Evolutionary conservation across 345 rosid species (phyloP).

Genomic region (Pistacia vera): DNA sequence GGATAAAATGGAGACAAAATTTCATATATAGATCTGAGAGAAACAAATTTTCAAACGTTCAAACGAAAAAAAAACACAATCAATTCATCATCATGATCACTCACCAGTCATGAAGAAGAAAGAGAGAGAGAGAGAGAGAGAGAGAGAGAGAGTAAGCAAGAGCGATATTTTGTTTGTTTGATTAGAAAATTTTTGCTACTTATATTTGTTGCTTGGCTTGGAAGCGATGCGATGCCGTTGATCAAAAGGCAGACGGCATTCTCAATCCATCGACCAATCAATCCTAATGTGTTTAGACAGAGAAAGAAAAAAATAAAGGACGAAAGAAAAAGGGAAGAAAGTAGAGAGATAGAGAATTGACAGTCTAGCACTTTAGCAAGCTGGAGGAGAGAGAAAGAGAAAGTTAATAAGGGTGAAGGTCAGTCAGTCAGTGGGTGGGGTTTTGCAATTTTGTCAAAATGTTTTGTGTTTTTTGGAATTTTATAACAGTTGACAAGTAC

Average conservation of each 20-base stretch:
- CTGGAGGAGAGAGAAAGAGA: neutral
- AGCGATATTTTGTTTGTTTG: constrained; percentile 3
- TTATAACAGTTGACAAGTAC: too few species aligned
- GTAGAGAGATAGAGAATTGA: neutral
- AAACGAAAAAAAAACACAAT: constrained; percentile 2
- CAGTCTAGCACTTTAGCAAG: neutral
- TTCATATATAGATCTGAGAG: neutral
- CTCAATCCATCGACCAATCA: constrained; percentile 12
- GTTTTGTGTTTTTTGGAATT: too few species aligned
- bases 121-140: neutral
- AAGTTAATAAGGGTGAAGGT: neutral
- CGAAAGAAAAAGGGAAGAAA: neutral
- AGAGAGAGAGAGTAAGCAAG: neutral
- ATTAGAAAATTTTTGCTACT: neutral
- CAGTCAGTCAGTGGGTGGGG: too few species aligned
- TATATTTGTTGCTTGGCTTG: constrained; percentile 34
- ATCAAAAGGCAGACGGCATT: constrained; percentile 27
- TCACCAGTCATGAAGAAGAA: neutral
- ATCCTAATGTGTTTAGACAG: neutral
- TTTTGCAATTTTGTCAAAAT: too few species aligned
- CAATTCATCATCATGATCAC: constrained; percentile 8
- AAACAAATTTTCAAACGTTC: neutral
- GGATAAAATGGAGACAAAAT: neutral
- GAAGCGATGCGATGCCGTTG: constrained; percentile 45
- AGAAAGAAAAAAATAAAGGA: neutral